Base-by-base conservation (phyloP, 345 rosid genomes). In the Linum lewisii region DNA sequence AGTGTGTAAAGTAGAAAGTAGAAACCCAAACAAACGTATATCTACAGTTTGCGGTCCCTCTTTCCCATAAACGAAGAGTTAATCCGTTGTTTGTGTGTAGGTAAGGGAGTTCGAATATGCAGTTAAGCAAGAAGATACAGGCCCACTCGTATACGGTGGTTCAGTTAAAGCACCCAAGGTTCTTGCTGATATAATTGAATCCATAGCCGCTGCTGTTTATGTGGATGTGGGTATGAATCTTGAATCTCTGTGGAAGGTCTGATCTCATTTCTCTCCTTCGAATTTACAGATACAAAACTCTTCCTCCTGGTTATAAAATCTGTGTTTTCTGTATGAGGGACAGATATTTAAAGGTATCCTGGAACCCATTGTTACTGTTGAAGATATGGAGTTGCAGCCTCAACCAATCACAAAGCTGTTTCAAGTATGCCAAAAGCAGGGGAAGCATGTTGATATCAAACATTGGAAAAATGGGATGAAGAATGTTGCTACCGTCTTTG, bases 121-220 rank as follows among this genome's bases (percentile, higher is more conserved):
- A 5, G 86, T 87, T 13, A 50, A 62, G 23, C 54, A 77, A 69
- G 95, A 85, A 73, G 77, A 81, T 49, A 29, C 70, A 1, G 82
- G 10, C 38, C 38, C 38, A 5, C 38, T 72, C 7, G 64, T 64
- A 0, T 65, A 85, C 61, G 91, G 94, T 23, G 96, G 94, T 22
- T 63, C 76, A 25, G 69, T 85, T 32, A 85, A 84, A 78, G 97
- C 95, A 3, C 95, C 97, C 0, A 87, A 90, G 76, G 64, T 87
- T 58, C 85, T 90, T 3, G 94, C 97, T 15, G 91, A 90, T 23
- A 67, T 87, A 11, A 73, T 87, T 3, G 97, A 90, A 63, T 78
- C 97, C 44, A 20, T 90, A 34, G 94, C 84, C 0, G 95, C 86
- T 59, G 96, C 96, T 5, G 53, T 90, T 15, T 90, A 77, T 25